Base-by-base conservation (phyloP, 768 basidiomycete species). In the Rhizopogon salebrosus region DNA sequence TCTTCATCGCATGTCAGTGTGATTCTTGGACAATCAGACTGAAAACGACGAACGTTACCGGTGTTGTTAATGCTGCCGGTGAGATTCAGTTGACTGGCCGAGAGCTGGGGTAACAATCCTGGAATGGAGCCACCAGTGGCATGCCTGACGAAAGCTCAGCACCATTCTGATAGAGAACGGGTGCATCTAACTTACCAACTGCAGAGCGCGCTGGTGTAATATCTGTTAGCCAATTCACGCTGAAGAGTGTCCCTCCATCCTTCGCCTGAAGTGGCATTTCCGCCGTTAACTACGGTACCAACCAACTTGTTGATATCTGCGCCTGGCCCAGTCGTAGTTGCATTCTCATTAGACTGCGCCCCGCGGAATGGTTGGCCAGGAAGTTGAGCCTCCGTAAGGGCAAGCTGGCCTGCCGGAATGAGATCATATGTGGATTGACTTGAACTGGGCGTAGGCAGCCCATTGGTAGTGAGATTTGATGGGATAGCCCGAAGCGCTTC, bases 71-170 rank as follows among this genome's bases (percentile, higher is more conserved):
- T 60, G 49, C 85, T 88, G 61, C 73, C 66, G 0, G 84, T 90
- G 8, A 87, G 73, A 58, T 88, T 86, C 52, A 93, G 75, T 65
- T 87, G 81, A 14, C 75, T 68, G 57, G 83, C 76, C 0, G 92
- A 80, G 22, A 95, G 75, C 53, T 82, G 80, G 20, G 87, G 78
- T 3, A 95, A 70, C 36, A 92, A 18, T 14, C 77, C 79, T 0
- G 82, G 76, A 40, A 98, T 88, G 3, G 84, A 84, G 5, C 95
- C 95, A 31, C 95, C 95, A 0, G 93, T 97, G 11, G 89, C 84
- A 58, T 84, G 80, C 89, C 89, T 89, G 43, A 4, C 41, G n/a
- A 23, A 49, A 22, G 39, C 13, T 55, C 26, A 46, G 49, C 23
- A 49, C 37, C 42, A 37, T 5, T 6, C 18, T 9, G 9, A 52